These are phyloP conservation scores for Abelmoschus esculentus DNA, from an alignment of 345 rosid genomes.

Conservation along the genomic window DNA sequence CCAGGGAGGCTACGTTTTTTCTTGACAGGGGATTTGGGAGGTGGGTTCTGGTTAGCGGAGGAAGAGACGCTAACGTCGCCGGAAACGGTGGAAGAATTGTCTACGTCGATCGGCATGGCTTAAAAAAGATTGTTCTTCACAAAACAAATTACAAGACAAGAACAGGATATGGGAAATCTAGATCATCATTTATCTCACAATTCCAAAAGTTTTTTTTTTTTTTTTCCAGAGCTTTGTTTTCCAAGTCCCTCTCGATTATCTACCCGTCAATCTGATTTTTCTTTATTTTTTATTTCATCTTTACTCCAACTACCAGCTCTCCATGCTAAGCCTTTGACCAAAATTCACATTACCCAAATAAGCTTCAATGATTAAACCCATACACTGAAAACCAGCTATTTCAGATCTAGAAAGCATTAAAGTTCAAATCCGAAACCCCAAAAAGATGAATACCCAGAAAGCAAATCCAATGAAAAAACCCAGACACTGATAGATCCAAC, in stretches of 20 bases:
- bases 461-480: neutral
- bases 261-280: constrained; percentile 65
- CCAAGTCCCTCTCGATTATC: constrained; percentile 29
- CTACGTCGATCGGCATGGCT: constrained; percentile 65
- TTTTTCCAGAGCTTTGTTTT: constrained; percentile 33
- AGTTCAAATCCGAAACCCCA: neutral
- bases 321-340: constrained; percentile 17
- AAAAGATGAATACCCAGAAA: neutral
- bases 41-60: neutral
- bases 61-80: constrained; percentile 80
- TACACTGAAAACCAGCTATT: constrained; percentile 15
- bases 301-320: constrained; percentile 50
- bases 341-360: constrained; percentile 39
- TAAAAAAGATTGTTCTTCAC: constrained; percentile 10
- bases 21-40: neutral
- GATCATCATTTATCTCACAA: constrained; percentile 1
- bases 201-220: constrained; percentile 9
- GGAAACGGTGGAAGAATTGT: constrained; percentile 82
- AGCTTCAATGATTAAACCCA: constrained; percentile 46
- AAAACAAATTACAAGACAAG: constrained; percentile 11
- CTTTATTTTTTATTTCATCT: neutral
- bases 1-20: neutral
- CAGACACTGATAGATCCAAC: no score
- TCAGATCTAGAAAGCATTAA: neutral
- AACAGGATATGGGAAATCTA: neutral